These are phyloP conservation scores for Priceomyces castillae DNA, from an alignment of 805 yeast genomes.

Conservation along the genomic window DNA sequence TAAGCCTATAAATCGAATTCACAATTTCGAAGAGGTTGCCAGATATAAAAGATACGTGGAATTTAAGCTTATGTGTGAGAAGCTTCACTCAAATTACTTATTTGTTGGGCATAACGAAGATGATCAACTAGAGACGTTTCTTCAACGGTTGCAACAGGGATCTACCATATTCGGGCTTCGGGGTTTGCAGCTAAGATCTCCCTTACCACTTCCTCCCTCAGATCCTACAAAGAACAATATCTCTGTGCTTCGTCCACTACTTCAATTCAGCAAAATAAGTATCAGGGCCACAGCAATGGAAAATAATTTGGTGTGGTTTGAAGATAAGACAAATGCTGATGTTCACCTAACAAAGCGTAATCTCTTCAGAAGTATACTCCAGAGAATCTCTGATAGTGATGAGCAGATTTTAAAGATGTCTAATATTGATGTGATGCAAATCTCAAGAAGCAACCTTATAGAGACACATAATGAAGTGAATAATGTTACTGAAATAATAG, in stretches of 20 bases:
- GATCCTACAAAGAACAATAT: constrained; percentile 17
- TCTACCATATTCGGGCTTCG: constrained; percentile 52
- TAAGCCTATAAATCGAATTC: constrained; percentile 22
- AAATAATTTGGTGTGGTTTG: constrained; percentile 56
- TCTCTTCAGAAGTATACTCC: constrained; percentile 35
- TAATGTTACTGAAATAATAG: constrained; percentile 2
- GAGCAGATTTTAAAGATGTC: not conserved
- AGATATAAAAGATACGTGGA: constrained; percentile 50
- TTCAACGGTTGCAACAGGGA: constrained; percentile 48
- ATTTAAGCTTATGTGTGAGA: constrained; percentile 41
- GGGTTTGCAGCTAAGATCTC: constrained; percentile 43
- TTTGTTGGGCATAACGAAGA: constrained; percentile 66
- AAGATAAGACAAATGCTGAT: constrained; percentile 63
- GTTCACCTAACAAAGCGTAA: constrained; percentile 57
- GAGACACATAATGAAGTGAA: constrained; percentile 4
- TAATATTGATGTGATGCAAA: constrained; percentile 1
- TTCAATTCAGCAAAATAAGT: constrained; percentile 42
- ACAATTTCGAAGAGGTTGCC: constrained; percentile 59
- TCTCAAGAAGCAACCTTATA: constrained; percentile 3
- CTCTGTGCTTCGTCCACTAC: constrained; percentile 50
- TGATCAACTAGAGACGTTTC: constrained; percentile 71
- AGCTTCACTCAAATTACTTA: constrained; percentile 32
- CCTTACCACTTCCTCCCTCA: constrained; percentile 24
- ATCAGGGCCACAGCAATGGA: constrained; percentile 45
- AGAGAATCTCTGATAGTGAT: not conserved